Base-by-base conservation (phyloP, 768 basidiomycete genomes). In the Amanita rubescens region DNA sequence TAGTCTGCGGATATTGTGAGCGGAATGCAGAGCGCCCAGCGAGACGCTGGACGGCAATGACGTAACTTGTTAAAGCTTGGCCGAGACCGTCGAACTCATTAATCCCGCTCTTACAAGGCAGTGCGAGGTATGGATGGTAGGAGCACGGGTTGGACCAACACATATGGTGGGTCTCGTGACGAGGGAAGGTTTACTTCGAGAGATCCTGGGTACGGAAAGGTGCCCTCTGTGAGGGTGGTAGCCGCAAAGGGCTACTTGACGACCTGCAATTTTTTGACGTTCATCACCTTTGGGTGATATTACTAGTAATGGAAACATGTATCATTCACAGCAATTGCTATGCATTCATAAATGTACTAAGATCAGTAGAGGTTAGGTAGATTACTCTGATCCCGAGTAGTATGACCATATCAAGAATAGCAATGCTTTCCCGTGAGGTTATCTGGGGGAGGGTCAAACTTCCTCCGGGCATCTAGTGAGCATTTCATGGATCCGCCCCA, bases 91-190 rank as follows among this genome's bases (percentile, higher is more conserved):
- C 33, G 24, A 19, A 33, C 24, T 14, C 44, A 42, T 53, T 46
- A 46, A 53, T 11, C 52, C 46, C 37, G 52, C 17, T 24, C 20
- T n/a, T 30, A 22, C 3, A 14, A 22, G 32, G 24, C 27, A 27
- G 20, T 19, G 34, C 3, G 9, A 15, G 32, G 24, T 39, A 27
- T 24, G 32, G 33, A 42, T 37, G 52, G 52, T 12, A 53, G 52
- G 52, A 53, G 52, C 52, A 46, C 27, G 32, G 34, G 52, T 19
- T 46, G 52, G 44, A 43, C 52, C 52, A 53, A 53, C 52, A 44
- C 43, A 46, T 22, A 43, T 24, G 43, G n/a, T 27, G 25, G 25
- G 52, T 37, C 35, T 45, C 52, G 34, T 46, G 35, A 24, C 43
- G 44, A 37, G 52, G 52, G 35, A 53, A 46, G 24, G 27, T 17